Base-by-base conservation (phyloP, 208 protist species). In the Crithidia fasciculata region DNA sequence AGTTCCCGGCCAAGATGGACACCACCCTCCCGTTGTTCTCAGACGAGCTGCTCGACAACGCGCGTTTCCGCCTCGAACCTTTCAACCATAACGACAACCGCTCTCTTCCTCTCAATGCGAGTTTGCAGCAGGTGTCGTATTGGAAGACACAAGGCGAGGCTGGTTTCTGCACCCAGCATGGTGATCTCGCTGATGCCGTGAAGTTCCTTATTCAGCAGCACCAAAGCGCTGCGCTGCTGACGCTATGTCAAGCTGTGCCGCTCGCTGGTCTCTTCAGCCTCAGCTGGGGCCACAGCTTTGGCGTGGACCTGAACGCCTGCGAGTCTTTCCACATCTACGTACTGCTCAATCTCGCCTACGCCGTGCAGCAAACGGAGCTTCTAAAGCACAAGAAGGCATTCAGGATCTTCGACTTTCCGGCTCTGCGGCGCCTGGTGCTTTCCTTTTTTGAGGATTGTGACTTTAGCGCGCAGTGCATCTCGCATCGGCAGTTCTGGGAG, bases 181-280 rank as follows among this genome's bases (percentile, higher is more conserved):
- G 62, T 39, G 5, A 45, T 39, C 45, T 69, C 9, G 63, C 52
- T 3, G 63, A 76, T 36, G 54, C 72, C 2, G 55, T 65, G 13
- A 58, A 70, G 41, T 76, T 70, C 12, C 19, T 76, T n/a, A 70
- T 63, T 50, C 72, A 56, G 12, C 62, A 65, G 56, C 41, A 53
- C 28, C 53, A 70, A 43, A 68, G 45, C 37, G 7, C 45, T 12
- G 63, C 63, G n/a, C 56, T 63, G 2, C 47, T 58, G 7, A 56
- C 39, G 39, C 55, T 44, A 5, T 49, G 72, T 37, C 72, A 70
- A 15, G 62, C 63, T 8, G 7, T 47, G 6, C 43, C 41, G 3
- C 44, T 76, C 12, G 10, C 28, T 0, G 10, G 16, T 0, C 47
- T 64, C 10, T 76, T 63, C 16, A 19, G 70, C 45, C 39, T 61